Base-by-base conservation (phyloP, 805 yeast genomes). In the Kluyveromyces lactis region DNA sequence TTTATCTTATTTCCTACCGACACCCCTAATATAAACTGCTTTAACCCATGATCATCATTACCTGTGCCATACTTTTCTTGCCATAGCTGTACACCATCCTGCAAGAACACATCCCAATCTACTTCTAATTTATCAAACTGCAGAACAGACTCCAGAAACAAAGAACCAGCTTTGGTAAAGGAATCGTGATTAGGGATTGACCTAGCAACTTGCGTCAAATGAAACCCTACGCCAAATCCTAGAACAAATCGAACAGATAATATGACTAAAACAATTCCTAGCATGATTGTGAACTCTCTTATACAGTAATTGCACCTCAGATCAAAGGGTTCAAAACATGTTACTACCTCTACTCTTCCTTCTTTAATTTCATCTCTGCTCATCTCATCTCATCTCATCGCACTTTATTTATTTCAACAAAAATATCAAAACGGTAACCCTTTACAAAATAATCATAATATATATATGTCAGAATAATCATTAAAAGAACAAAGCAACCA, bases 111-210 rank as follows among this genome's bases (percentile, higher is more conserved):
- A 18, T 43, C 41, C 51, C 56, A 52, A 2, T 69, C 69, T 9
- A 69, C 67, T 3, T 72, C 63, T 18, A 58, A 50, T 3, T 72
- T 75, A 36, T 71, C 57, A 53, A 86, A 81, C 26, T 72, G 65
- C 55, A 81, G 81, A 49, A 79, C 73, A 0, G 81, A 75, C 53
- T 81, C 87, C 0, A 87, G 87, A 49, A 73, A 76, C 51, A 81
- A 80, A 0, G 82, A 69, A 0, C 86, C 87, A 1, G 81, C 71
- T 12, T 73, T 56, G n/a, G 69, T 46, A 34, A 56, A 66, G 3
- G 65, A 53, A 2, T 49, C 32, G 21, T 50, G 54, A 3, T 45
- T 47, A 19, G 55, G 50, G 2, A 68, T 7, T 12, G 41, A 41
- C 36, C 55, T 44, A 29, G 51, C 46, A 24, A 50, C 36, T 19